Conservation (phyloP, 2,329 filamentous ascomycete species). For the Calycina herbarum region DNA sequence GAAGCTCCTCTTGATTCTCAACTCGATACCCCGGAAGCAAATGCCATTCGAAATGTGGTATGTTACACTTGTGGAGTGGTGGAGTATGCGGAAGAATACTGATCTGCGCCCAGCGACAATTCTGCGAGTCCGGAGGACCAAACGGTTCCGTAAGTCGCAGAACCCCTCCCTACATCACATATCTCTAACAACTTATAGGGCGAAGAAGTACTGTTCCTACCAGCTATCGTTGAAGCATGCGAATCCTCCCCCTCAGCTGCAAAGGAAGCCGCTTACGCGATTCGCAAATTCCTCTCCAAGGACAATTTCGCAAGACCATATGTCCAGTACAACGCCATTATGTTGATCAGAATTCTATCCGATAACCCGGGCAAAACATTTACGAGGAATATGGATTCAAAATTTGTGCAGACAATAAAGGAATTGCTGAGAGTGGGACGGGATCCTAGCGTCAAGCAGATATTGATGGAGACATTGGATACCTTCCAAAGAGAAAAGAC, state of each 20-base stretch:
- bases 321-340: constrained; percentile 92
- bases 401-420: constrained; percentile 76
- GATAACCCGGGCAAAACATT: constrained; percentile 92
- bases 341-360: constrained; percentile 87
- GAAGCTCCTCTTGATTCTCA: constrained; percentile 25
- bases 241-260: constrained; percentile 89
- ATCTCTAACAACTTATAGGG: constrained; percentile 49
- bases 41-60: constrained; percentile 66
- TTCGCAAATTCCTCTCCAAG: constrained; percentile 78
- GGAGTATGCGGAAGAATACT: constrained; percentile 9
- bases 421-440: constrained; percentile 68
- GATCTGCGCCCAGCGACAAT: constrained; percentile 59
- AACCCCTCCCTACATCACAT: background rate
- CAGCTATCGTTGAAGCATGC: constrained; percentile 89
- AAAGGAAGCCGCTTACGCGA: constrained; percentile 73
- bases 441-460: constrained; percentile 78
- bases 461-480: constrained; percentile 84
- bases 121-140: constrained; percentile 73
- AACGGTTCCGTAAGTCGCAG: constrained; percentile 51
- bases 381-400: constrained; percentile 84
- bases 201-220: constrained; percentile 89
- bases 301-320: constrained; percentile 66
- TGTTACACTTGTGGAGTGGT: constrained; percentile 35
- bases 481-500: constrained; percentile 66
- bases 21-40: constrained; percentile 65